Evolutionary conservation across 2,329 filamentous ascomycete species (phyloP), one percentile per base, ranked within the genome.

Genomic region (Mycosphaerella arachidis): DNA sequence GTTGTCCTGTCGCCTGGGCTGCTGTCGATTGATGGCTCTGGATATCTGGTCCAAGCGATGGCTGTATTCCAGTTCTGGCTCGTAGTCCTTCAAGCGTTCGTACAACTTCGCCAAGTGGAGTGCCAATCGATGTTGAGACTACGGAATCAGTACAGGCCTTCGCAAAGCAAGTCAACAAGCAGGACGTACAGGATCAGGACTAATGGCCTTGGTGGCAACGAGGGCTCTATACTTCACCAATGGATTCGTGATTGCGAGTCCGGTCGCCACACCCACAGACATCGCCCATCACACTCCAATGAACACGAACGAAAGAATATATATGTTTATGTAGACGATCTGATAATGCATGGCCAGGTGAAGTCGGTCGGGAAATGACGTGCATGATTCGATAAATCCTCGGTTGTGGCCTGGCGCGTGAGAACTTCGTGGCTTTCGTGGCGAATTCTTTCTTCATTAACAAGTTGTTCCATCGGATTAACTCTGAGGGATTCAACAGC

Each of bases 61-160:
- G 31, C 81, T 82, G 71, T 92, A 92, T 69, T 91, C 87, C 12
- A 82, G 67, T 51, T 86, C 82, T 0, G 90, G 90, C 37, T 88
- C 84, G 74, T 94, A 93, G 72, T 93, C 89, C 70, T 90, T 92
- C 45, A 93, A 78, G 2, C 86, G 82, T 40, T 84, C 78, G 67
- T 94, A 93, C 10, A 93, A 80, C 70, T 90, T 89, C 66, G 90
- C 88, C 1, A 93, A 79, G 73, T 93, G 88, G 45, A 90, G 80
- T 6, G 90, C 90, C 72, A 73, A 46, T 40, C 66, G 67, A 58
- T 72, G 66, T 63, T 73, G 70, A 13, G 70, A 62, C 65, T 67
- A 35, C 13, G 2, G 13, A 1, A 24, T 24, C 24, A 20, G 31
- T 63, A 37, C 58, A 57, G n/a, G 37, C n/a, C 27, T 16, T 37